These are phyloP conservation scores for Candida insectorum DNA, from an alignment of 805 yeast species.

Conservation along the genomic window DNA sequence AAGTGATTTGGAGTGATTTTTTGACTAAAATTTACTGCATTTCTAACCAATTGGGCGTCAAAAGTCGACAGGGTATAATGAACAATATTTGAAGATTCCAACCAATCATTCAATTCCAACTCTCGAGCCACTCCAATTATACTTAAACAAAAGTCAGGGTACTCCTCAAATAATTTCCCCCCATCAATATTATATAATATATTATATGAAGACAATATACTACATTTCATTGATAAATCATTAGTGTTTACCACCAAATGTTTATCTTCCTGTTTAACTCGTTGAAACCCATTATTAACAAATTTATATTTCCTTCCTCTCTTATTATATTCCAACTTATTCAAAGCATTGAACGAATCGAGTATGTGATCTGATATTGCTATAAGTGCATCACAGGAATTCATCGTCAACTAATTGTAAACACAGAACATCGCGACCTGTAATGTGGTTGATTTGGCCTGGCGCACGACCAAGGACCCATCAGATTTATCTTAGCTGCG, in stretches of 20 bases:
- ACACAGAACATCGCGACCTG: too few relatives aligned
- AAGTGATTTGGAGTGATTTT: conserved; percentile 33
- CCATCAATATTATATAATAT: conserved; percentile 34
- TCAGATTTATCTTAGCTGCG: too few relatives aligned
- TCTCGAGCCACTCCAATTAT: conserved; percentile 50
- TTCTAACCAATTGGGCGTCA: conserved; percentile 21
- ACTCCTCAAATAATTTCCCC: conserved; percentile 34
- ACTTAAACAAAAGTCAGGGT: conserved; percentile 42
- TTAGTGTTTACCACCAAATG: conserved; percentile 40
- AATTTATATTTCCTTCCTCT: conserved; percentile 49
- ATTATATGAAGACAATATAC: conserved; percentile 42
- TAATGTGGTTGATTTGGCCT: too few relatives aligned
- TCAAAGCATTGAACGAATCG: conserved; percentile 29
- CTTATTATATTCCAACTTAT: conserved; percentile 33
- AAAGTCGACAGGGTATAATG: too few relatives aligned
- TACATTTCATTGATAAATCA: conserved; percentile 24
- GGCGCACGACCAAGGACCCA: too few relatives aligned
- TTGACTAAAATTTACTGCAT: conserved; percentile 31
- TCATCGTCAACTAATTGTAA: conserved; percentile 4
- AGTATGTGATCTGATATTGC: conserved; percentile 33
- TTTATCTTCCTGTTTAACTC: conserved; percentile 48
- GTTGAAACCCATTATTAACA: conserved; percentile 45
- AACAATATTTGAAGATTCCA: conserved; percentile 41
- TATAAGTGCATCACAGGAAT: conserved; percentile 29
- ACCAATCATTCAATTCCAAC: conserved; percentile 49